A percentile compares a stretch with the other conserved stretches of the same genome.
phyloP scores from a whole-genome alignment of 2,329 filamentous ascomycete genomes.

The Aureobasidium leucospermi region DNA sequence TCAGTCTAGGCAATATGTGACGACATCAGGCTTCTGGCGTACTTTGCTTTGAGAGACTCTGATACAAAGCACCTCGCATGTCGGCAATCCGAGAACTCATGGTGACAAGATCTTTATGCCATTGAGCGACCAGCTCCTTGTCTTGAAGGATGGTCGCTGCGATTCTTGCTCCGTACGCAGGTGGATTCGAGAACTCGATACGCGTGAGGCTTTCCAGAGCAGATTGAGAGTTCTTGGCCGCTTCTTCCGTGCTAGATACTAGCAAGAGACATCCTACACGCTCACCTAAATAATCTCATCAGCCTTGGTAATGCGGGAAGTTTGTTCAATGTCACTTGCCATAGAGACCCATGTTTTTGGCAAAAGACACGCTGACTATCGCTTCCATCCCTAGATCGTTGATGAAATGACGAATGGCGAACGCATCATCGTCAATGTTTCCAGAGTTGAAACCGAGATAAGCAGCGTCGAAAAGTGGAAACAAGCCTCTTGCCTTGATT shows the following conservation, averaged over 20 bases:
- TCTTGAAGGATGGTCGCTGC: slow-evolving; percentile 48
- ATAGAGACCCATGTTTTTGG: slow-evolving; percentile 63
- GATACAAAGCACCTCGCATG: not conserved
- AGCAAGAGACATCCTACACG: slow-evolving; percentile 88
- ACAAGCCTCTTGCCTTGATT: slow-evolving; percentile 20
- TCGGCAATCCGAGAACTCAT: not conserved
- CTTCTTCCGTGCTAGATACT: slow-evolving; percentile 53
- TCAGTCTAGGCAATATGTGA: slow-evolving; percentile 37
- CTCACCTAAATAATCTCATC: slow-evolving; percentile 39
- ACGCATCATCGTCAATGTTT: slow-evolving; percentile 26
- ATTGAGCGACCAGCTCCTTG: slow-evolving; percentile 65
- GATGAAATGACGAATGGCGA: slow-evolving; percentile 27
- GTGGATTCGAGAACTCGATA: slow-evolving; percentile 90
- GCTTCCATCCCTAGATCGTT: slow-evolving; percentile 36
- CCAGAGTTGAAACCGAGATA: slow-evolving; percentile 30
- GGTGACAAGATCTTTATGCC: slow-evolving; percentile 43
- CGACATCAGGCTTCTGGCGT: slow-evolving; percentile 50
- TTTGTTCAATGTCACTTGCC: slow-evolving; percentile 37
- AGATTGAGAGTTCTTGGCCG: slow-evolving; percentile 54
- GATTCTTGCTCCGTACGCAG: slow-evolving; percentile 81
- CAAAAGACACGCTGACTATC: slow-evolving; percentile 46
- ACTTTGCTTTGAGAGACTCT: slow-evolving; percentile 28
- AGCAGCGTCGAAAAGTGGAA: slow-evolving; percentile 30
- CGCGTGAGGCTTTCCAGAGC: slow-evolving; percentile 86
- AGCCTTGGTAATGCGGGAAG: not conserved